Evolutionary conservation across 2,329 filamentous ascomycete genomes (phyloP).

Genomic region (Capronia americana): DNA sequence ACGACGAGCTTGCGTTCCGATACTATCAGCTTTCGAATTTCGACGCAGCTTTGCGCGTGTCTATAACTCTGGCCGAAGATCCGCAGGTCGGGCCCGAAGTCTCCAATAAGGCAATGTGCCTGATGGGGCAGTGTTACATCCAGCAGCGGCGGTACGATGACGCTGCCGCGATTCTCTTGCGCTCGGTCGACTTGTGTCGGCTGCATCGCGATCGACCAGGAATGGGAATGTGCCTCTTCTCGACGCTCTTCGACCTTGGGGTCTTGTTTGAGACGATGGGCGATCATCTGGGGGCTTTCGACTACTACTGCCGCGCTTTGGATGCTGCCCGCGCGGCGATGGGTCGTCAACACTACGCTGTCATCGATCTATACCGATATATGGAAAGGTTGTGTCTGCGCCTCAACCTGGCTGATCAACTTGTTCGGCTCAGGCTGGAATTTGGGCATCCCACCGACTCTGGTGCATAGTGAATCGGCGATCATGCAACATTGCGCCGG

Average conservation of each 20-base stretch:
- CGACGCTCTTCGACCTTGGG: neutral
- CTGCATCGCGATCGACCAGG: neutral
- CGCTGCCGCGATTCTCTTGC: neutral
- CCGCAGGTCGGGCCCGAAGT: neutral
- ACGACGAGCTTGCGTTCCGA: neutral
- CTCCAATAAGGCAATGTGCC: constrained; percentile 1
- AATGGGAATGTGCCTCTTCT: constrained; percentile 2
- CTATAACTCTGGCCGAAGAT: neutral
- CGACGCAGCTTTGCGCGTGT: neutral
- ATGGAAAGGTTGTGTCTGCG: neutral
- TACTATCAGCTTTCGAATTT: neutral
- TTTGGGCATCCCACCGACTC: neutral
- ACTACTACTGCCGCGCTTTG: neutral
- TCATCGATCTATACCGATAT: neutral
- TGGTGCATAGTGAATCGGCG: neutral
- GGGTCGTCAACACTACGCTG: neutral
- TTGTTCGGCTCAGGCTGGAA: neutral
- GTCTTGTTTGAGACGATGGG: neutral
- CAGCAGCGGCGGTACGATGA: neutral
- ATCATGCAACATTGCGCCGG: neutral
- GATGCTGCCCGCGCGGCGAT: neutral
- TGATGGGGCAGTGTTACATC: neutral
- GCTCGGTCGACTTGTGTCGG: neutral
- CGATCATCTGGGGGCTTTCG: neutral
- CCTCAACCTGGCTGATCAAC: neutral